A percentile compares a stretch with the other conserved stretches of the same genome.
These are phyloP conservation scores for Aspergillus sclerotialis DNA, from an alignment of 2,329 filamentous ascomycete genomes.

Conservation along the genomic window DNA sequence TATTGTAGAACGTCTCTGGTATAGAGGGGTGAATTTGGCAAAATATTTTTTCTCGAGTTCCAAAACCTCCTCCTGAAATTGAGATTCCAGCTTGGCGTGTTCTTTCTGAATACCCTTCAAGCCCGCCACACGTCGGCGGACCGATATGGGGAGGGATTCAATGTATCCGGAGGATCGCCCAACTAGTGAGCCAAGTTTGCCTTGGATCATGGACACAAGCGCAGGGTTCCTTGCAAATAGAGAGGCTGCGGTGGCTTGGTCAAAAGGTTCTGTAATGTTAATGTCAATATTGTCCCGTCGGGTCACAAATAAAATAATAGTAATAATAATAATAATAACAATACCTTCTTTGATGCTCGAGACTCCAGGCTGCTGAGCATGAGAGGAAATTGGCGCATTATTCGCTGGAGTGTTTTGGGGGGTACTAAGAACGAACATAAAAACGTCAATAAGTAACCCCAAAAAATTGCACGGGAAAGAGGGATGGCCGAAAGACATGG, in stretches of 20 bases:
- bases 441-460: conserved; percentile 7
- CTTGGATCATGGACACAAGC: conserved; percentile 95
- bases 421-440: conserved; percentile 60
- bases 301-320: too few species aligned
- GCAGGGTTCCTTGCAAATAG: conserved; percentile 94
- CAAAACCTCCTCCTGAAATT: conserved; percentile 97
- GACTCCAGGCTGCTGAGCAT: conserved; percentile 90
- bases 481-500: conserved; percentile 12
- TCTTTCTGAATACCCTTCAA: conserved; percentile 98
- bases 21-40: conserved; percentile 94
- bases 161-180: conserved; percentile 96
- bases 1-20: conserved; percentile 88
- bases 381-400: conserved; percentile 94
- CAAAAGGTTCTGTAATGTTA: conserved; percentile 67
- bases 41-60: conserved; percentile 99
- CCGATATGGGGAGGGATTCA: conserved; percentile 82
- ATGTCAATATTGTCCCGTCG: conserved; percentile 13
- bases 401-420: conserved; percentile 96
- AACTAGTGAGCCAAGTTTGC: conserved; percentile 85
- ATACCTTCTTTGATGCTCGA: conserved; percentile 95
- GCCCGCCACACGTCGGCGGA: conserved; percentile 88
- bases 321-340: conserved; percentile 5
- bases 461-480: not conserved
- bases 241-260: conserved; percentile 77
- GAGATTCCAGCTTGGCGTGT: conserved; percentile 93